Evolutionary conservation across 768 basidiomycete genomes (phyloP).

Genomic region (Amanita rubescens): DNA sequence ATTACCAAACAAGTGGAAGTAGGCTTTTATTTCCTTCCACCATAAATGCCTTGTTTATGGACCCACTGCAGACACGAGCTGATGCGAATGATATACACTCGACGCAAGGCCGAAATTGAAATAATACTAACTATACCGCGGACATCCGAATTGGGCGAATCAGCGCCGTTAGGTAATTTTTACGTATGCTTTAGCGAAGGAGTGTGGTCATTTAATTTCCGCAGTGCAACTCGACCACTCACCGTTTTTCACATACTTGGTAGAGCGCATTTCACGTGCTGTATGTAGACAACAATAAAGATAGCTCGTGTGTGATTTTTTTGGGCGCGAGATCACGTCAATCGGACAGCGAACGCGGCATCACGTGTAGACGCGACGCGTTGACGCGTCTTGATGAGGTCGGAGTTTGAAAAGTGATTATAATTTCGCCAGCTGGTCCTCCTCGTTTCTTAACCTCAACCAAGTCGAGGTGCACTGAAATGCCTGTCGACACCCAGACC

Average conservation of each 20-base stretch:
- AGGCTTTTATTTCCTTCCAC: conserved; percentile 9
- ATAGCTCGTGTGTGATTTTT: not conserved
- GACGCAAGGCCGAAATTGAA: conserved; percentile 94
- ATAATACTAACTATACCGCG: conserved; percentile 28
- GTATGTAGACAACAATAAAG: not conserved
- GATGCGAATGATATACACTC: conserved; percentile 64
- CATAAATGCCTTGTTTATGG: not conserved
- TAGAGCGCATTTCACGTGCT: not conserved
- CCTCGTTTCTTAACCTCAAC: conserved; percentile 8
- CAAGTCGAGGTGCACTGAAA: conserved; percentile 2
- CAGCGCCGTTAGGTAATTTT: not conserved
- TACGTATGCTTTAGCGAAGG: not conserved
- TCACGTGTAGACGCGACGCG: conserved; percentile 33
- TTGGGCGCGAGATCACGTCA: not conserved
- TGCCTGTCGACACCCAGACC: conserved; percentile 30
- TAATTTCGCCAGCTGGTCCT: conserved; percentile 9
- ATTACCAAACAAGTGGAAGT: conserved; percentile 68
- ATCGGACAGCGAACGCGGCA: not conserved
- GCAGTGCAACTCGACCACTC: not conserved
- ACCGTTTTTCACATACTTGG: not conserved
- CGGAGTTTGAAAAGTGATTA: conserved; percentile 31
- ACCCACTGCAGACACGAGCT: conserved; percentile 61
- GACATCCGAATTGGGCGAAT: not conserved
- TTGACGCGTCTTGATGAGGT: conserved; percentile 30
- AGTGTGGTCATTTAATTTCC: not conserved